Evolutionary conservation across 345 rosid species (phyloP).

Genomic region (Citrus inodora): DNA sequence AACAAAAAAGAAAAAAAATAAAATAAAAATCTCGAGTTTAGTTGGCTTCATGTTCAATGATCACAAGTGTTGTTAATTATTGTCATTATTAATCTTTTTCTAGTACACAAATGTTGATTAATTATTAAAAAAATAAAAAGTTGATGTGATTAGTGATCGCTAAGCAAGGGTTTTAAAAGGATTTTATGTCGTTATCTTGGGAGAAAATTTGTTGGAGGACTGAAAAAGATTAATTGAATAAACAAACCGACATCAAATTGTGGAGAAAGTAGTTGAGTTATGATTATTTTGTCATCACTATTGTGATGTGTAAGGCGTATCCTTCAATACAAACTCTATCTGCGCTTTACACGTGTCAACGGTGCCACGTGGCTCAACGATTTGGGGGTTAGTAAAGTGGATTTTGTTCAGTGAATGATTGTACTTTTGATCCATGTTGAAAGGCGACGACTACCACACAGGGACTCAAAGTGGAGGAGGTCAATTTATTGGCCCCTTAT

Average conservation of each 20-base stretch:
- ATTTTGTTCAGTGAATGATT: neutral
- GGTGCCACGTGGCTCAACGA: neutral
- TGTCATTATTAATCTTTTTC: neutral
- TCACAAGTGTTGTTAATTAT: neutral
- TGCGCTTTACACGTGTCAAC: neutral
- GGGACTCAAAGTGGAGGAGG: no score
- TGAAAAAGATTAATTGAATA: neutral
- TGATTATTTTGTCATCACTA: neutral
- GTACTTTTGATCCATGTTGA: no score
- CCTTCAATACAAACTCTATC: neutral
- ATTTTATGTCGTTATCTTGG: neutral
- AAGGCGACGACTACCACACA: no score
- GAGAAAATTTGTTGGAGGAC: neutral
- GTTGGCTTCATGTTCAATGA: neutral
- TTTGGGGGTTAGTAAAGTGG: neutral
- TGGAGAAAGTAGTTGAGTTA: neutral
- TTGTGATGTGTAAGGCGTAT: neutral
- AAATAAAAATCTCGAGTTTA: neutral
- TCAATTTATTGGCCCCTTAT: no score
- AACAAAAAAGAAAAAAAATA: neutral
- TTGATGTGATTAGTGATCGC: neutral
- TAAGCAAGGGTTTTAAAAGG: neutral
- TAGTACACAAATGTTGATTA: neutral
- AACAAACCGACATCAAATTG: neutral
- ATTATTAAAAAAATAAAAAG: neutral